Conservation (phyloP, 805 yeast species). For the Myxozyma udenii region DNA sequence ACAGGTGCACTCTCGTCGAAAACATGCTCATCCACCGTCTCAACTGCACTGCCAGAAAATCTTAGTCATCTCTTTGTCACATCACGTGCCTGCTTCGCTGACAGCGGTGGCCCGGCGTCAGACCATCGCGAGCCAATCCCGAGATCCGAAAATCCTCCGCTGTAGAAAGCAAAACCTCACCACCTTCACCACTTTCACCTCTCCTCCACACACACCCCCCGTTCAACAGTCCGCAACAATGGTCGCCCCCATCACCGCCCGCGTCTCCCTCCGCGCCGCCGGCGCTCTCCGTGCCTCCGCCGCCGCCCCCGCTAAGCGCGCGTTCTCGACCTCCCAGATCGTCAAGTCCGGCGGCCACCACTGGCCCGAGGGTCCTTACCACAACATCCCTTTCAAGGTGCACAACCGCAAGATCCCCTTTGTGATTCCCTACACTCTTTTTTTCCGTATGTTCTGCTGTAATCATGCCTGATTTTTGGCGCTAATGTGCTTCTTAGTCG, state of each 20-base stretch:
- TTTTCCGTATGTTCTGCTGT: constrained; percentile 19
- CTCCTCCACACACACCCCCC: neutral
- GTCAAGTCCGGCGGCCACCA: constrained; percentile 44
- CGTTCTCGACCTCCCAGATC: constrained; percentile 39
- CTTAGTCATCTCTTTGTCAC: no score
- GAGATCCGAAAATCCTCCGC: neutral
- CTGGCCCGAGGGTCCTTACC: constrained; percentile 79
- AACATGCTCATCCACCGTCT: no score
- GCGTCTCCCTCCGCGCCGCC: constrained; percentile 14
- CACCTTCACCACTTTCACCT: neutral
- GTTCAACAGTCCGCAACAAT: constrained; percentile 2
- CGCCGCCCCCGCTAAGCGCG: constrained; percentile 33
- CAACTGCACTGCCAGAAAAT: no score
- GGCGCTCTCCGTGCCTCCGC: constrained; percentile 9
- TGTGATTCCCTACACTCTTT: constrained; percentile 21
- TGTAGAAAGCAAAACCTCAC: neutral
- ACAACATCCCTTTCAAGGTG: constrained; percentile 91
- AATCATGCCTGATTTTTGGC: neutral
- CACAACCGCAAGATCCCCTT: constrained; percentile 69
- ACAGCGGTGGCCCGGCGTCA: no score
- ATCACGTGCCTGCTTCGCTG: no score
- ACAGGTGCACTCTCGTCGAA: no score
- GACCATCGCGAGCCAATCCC: neutral
- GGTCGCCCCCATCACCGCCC: constrained; percentile 22
- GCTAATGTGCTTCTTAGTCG: constrained; percentile 11